Conservation (phyloP, 345 rosid species). For the Kandelia obovata region DNA sequence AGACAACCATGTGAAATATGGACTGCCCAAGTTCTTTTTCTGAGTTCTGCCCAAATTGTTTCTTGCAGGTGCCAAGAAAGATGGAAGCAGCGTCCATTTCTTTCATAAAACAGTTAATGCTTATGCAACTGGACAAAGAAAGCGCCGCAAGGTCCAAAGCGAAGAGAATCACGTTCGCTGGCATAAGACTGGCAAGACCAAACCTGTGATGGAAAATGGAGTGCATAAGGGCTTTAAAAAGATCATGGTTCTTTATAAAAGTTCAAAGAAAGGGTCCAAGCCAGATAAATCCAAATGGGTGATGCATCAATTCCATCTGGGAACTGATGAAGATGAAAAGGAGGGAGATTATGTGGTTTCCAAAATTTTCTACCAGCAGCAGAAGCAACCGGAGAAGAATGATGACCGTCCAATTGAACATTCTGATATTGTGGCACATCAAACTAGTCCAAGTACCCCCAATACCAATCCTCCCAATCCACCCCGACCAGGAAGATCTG, state of each 20-base stretch:
- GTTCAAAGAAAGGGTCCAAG: conserved; percentile 62
- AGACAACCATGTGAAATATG: background rate
- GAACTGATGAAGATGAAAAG: conserved; percentile 62
- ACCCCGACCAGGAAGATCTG: conserved; percentile 35
- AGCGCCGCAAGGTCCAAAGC: conserved; percentile 73
- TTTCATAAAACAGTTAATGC: conserved; percentile 77
- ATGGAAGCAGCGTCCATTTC: conserved; percentile 77
- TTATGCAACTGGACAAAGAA: conserved; percentile 83
- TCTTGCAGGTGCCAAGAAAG: conserved; percentile 71
- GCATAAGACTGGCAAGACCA: conserved; percentile 97
- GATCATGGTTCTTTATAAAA: conserved; percentile 86
- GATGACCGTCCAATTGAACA: conserved; percentile 31
- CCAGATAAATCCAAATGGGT: conserved; percentile 84
- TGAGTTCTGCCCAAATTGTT: background rate
- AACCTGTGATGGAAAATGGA: conserved; percentile 55
- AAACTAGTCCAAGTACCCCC: conserved; percentile 70
- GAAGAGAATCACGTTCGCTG: conserved; percentile 76
- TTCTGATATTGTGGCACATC: conserved; percentile 35
- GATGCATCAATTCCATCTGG: conserved; percentile 88
- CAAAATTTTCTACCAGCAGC: conserved; percentile 60
- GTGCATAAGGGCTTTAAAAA: conserved; percentile 75
- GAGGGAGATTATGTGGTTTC: conserved; percentile 76
- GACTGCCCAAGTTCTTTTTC: background rate
- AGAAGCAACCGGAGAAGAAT: conserved; percentile 41
- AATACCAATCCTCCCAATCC: conserved; percentile 57